Percentiles rank a stretch among this genome's conserved stretches.
Conservation (phyloP, 306 rosid genomes). For the Echinosophora koreensis region DNA sequence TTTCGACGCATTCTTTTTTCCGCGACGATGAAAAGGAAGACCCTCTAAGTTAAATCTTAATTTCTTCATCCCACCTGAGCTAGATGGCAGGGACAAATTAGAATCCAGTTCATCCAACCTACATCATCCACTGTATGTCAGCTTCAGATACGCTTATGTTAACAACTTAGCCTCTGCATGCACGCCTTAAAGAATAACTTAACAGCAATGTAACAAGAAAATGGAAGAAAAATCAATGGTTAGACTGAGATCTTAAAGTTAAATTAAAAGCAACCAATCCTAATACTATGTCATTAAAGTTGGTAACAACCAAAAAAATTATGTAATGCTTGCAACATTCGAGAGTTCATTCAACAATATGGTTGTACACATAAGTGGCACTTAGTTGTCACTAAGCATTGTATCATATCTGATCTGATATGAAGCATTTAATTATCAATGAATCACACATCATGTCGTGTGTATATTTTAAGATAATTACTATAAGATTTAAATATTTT, state of each 20-base stretch:
- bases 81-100: slow-evolving; percentile 47
- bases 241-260: background rate
- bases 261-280: no score
- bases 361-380: background rate
- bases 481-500: no score
- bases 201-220: background rate
- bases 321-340: background rate
- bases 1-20: slow-evolving; percentile 56
- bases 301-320: background rate
- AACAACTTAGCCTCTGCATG: slow-evolving; percentile 14
- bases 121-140: slow-evolving; percentile 47
- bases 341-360: background rate
- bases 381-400: background rate
- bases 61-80: slow-evolving; percentile 64
- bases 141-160: slow-evolving; percentile 21
- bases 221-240: background rate
- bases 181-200: slow-evolving; percentile 1
- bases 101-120: slow-evolving; percentile 83
- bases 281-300: background rate
- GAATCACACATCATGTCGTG: background rate
- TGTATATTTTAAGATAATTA: no score
- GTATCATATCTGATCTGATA: background rate
- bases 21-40: slow-evolving; percentile 51
- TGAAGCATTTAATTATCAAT: background rate
- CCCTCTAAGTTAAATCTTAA: slow-evolving; percentile 61